Conservation (phyloP, 805 yeast genomes). For the Candida peoriensis region DNA sequence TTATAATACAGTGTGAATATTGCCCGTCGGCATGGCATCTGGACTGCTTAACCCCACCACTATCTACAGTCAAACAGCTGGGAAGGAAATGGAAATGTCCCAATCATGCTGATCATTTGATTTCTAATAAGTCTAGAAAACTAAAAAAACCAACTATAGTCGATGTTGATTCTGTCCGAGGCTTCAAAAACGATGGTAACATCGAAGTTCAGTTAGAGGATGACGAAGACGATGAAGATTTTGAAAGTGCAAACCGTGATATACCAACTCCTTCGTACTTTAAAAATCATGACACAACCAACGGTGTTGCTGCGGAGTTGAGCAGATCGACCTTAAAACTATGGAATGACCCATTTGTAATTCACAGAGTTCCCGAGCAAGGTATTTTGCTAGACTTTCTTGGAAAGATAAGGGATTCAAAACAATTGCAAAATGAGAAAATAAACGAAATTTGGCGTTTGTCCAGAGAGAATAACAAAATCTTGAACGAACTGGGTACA, state of each 20-base stretch:
- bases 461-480: slow-evolving; percentile 30
- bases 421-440: slow-evolving; percentile 27
- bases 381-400: slow-evolving; percentile 68
- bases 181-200: slow-evolving; percentile 48
- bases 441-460: slow-evolving; percentile 30
- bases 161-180: slow-evolving; percentile 51
- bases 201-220: slow-evolving; percentile 50
- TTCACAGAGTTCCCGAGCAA: slow-evolving; percentile 63
- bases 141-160: slow-evolving; percentile 46
- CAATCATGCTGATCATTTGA: slow-evolving; percentile 48
- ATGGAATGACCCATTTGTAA: slow-evolving; percentile 35
- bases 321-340: slow-evolving; percentile 23
- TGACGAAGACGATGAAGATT: slow-evolving; percentile 24
- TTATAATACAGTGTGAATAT: slow-evolving; percentile 73
- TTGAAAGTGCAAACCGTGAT: slow-evolving; percentile 18
- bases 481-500: slow-evolving; percentile 28
- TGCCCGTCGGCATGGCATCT: slow-evolving; percentile 84
- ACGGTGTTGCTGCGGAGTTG: slow-evolving; percentile 31
- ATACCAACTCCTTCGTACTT: slow-evolving; percentile 33
- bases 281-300: slow-evolving; percentile 27
- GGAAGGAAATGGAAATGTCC: slow-evolving; percentile 92
- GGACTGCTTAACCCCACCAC: slow-evolving; percentile 78
- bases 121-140: slow-evolving; percentile 35
- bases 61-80: slow-evolving; percentile 63
- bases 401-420: slow-evolving; percentile 39